Base-by-base conservation (phyloP, 371 early-diverging fungal species). In the Saksenaea vasiformis region DNA sequence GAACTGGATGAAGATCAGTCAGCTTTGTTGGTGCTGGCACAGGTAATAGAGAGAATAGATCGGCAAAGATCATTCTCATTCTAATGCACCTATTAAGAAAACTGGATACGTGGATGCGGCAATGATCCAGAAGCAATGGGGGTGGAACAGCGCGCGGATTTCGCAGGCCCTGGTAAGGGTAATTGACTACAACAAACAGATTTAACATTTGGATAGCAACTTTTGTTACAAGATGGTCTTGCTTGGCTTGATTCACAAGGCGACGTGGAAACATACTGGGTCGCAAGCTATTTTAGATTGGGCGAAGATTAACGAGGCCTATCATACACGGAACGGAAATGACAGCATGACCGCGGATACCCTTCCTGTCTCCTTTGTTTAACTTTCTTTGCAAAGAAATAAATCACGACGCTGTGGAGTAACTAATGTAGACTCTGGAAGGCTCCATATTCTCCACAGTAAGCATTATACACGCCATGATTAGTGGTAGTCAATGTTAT, bases 1-100 rank as follows among this genome's bases (percentile, higher is more conserved):
- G 98, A 98, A 69, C 74, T 97, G 47, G 93, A 94, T 68, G 77
- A 80, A 5, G 98, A 97, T 70, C 88, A 90, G 54, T 74, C 91
- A 0, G 74, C 78, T 0, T 73, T 95, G 36, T 69, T 97, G 31
- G 68, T 78, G 0, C 68, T 93, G 36, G 93, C 95, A 4, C 90
- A 92, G 78, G 86, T 86, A 75, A 47, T 27, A 10, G 24, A 34
- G 15, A 17, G 11, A 24, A 5, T 26, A 17, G 60, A 17, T 27
- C 35, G 5, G 28, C 31, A 39, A n/a, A 4, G 1, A 43, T 17
- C 1, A 13, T 7, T 26, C 54, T 47, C 14, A n/a, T 31, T 54
- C 14, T 36, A 31, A 58, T 27, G 10, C 24, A 22, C 17, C 56
- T 38, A 34, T 56, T 43, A 14, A 84, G 80, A 85, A 85, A 60